A percentile compares a stretch with the other conserved stretches of the same genome.
Conservation (phyloP, 179 eudicot genomes). For the Nepenthes alata region DNA sequence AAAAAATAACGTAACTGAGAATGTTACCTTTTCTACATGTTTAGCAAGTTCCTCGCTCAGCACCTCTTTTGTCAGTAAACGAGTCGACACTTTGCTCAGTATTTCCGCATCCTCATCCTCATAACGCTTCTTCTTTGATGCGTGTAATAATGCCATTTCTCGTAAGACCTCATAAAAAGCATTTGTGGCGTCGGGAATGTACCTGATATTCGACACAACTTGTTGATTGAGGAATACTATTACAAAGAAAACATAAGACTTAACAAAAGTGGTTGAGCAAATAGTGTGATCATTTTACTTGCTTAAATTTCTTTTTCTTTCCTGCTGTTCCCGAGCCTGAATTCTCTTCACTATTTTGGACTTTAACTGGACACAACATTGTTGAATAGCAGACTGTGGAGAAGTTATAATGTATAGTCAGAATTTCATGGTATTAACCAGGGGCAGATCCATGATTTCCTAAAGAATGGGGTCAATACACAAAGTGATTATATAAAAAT, state of each 20-base stretch:
- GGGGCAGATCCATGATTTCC: background rate
- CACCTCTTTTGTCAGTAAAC: slow-evolving; percentile 40
- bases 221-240: background rate
- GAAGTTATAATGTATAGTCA: background rate
- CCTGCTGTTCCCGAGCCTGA: slow-evolving; percentile 98
- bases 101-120: slow-evolving; percentile 66
- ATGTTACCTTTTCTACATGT: slow-evolving; percentile 81
- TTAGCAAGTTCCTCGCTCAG: slow-evolving; percentile 76
- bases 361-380: slow-evolving; percentile 83
- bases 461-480: too few relatives aligned
- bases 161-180: slow-evolving; percentile 64
- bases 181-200: slow-evolving; percentile 71
- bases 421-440: too few relatives aligned
- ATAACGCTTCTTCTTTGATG: slow-evolving; percentile 55
- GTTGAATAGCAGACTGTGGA: slow-evolving; percentile 73
- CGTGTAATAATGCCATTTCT: slow-evolving; percentile 47
- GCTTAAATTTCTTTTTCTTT: slow-evolving; percentile 88
- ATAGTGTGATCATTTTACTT: slow-evolving; percentile 31
- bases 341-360: slow-evolving; percentile 82
- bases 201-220: slow-evolving; percentile 30
- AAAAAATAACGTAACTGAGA: background rate
- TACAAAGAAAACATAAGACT: background rate
- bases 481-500: too few relatives aligned
- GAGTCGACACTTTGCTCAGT: slow-evolving; percentile 50
- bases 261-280: background rate